These are phyloP conservation scores for Silene noctiflora DNA, from an alignment of 179 eudicot species.

Conservation along the genomic window DNA sequence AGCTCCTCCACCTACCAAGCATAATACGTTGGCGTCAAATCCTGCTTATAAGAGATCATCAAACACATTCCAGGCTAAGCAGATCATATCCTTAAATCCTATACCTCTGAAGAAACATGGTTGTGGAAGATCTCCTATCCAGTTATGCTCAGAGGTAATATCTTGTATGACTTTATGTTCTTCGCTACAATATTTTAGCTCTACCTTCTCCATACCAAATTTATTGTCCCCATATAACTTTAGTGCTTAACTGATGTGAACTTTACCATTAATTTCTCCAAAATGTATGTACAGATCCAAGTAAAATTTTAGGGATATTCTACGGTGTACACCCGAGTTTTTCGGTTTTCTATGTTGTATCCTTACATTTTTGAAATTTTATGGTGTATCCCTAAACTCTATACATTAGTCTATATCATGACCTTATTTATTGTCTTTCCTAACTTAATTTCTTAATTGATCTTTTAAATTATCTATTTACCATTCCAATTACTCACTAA, in stretches of 20 bases:
- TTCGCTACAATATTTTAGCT: neutral
- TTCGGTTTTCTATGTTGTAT: no score
- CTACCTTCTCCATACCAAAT: neutral
- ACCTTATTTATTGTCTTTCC: no score
- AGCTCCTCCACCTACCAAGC: conserved; percentile 47
- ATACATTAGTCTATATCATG: no score
- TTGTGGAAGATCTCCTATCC: conserved; percentile 80
- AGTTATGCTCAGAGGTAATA: conserved; percentile 78
- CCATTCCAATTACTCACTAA: no score
- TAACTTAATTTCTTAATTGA: no score
- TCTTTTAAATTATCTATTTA: no score
- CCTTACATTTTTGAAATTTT: no score
- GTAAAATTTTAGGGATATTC: no score
- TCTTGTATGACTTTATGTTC: neutral
- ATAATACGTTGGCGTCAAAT: conserved; percentile 41
- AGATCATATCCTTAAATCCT: conserved; percentile 80
- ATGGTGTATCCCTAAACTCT: no score
- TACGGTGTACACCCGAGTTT: no score
- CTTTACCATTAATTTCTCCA: neutral
- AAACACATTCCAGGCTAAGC: conserved; percentile 65
- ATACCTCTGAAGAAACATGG: conserved; percentile 93
- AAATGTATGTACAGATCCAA: neutral
- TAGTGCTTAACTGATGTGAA: neutral
- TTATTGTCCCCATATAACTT: neutral
- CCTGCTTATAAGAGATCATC: conserved; percentile 64